These are phyloP conservation scores for Toxoplasma gondii DNA, from an alignment of 169 alveolate species.

Conservation along the genomic window DNA sequence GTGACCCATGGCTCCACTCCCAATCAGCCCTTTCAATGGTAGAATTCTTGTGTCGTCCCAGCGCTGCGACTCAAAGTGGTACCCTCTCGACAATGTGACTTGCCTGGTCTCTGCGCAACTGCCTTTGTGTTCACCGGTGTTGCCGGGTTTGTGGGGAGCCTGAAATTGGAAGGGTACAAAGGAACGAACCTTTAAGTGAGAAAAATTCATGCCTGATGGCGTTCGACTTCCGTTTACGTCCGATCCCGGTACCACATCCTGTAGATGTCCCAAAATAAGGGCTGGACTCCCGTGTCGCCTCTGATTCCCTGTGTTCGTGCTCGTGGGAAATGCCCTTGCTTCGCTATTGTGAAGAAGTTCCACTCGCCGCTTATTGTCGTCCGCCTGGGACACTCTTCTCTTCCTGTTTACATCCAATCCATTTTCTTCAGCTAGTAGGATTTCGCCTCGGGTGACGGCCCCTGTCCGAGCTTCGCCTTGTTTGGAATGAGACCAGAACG, in stretches of 20 bases:
- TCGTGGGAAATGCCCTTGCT: neutral
- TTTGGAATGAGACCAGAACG: neutral
- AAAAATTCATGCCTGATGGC: neutral
- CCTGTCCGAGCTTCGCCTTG: neutral
- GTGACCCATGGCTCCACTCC: conserved; percentile 67
- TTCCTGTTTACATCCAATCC: neutral
- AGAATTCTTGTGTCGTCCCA: conserved; percentile 48
- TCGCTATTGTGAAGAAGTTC: neutral
- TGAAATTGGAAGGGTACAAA: neutral
- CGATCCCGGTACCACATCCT: neutral
- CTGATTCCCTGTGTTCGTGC: neutral
- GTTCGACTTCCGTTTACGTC: neutral
- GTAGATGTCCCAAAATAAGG: neutral
- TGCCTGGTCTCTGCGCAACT: neutral
- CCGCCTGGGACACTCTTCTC: neutral
- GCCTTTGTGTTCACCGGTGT: neutral
- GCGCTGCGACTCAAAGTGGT: neutral
- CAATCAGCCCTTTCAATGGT: conserved; percentile 39
- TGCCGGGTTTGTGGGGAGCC: neutral
- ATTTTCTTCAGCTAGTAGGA: neutral
- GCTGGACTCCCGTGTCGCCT: neutral
- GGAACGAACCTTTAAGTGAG: neutral
- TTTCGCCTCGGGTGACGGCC: neutral
- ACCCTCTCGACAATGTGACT: neutral
- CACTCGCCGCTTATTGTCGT: neutral